Conservation (phyloP, 371 early-diverging fungal species). For the Haplosporangium sp. region DNA sequence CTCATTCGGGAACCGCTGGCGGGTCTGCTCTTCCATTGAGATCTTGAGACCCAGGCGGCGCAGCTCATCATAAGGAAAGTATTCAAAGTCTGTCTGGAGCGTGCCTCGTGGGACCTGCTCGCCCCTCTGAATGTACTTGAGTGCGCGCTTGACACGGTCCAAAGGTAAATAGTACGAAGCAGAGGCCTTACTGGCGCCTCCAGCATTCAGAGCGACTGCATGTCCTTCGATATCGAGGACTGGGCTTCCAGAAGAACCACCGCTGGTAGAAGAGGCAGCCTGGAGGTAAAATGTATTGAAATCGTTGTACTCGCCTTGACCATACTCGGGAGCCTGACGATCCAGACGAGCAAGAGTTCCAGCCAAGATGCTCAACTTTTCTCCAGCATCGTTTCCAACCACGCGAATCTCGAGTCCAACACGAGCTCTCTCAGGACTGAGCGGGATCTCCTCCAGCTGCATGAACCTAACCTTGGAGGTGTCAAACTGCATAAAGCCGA, state of each 20-base stretch:
- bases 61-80: slow-evolving; percentile 69
- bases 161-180: slow-evolving; percentile 75
- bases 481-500: slow-evolving; percentile 91
- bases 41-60: slow-evolving; percentile 67
- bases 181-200: slow-evolving; percentile 66
- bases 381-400: slow-evolving; percentile 88
- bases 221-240: slow-evolving; percentile 76
- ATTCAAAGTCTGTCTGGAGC: slow-evolving; percentile 77
- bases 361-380: slow-evolving; percentile 82
- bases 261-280: slow-evolving; percentile 75
- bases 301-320: slow-evolving; percentile 75
- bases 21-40: slow-evolving; percentile 69
- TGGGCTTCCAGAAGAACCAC: slow-evolving; percentile 76
- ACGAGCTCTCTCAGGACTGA: slow-evolving; percentile 79
- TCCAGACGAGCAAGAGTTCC: slow-evolving; percentile 86
- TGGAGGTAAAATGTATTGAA: slow-evolving; percentile 79
- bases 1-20: slow-evolving; percentile 66
- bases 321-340: slow-evolving; percentile 80
- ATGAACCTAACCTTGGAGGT: slow-evolving; percentile 81
- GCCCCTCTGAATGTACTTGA: slow-evolving; percentile 66
- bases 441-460: slow-evolving; percentile 73
- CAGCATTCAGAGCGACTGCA: slow-evolving; percentile 77
- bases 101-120: slow-evolving; percentile 79
- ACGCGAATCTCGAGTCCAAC: slow-evolving; percentile 88
- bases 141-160: slow-evolving; percentile 76